phyloP scores from a whole-genome alignment of 2,329 filamentous ascomycete genomes.

The Fusarium dimerum region DNA sequence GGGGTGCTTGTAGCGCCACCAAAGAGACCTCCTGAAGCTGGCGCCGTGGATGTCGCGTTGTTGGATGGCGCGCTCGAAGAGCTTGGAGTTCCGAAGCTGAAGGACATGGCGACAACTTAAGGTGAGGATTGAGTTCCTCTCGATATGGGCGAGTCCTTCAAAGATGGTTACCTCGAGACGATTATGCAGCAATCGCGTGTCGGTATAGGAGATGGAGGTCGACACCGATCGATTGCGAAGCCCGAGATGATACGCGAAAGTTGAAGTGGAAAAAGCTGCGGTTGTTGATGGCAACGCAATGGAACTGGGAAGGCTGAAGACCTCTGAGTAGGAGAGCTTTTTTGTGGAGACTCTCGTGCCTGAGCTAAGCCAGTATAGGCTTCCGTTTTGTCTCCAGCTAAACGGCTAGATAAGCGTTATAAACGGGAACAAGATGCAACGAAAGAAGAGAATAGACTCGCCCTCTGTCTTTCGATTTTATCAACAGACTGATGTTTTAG shows the following conservation, averaged over 20 bases:
- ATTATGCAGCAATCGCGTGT: slow-evolving; percentile 6
- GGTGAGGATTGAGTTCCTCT: slow-evolving; percentile 20
- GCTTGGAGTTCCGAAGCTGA: slow-evolving; percentile 39
- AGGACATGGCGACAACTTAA: slow-evolving; percentile 37
- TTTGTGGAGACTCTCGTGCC: slow-evolving; percentile 24
- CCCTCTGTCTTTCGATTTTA: too few species aligned
- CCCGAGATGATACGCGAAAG: slow-evolving; percentile 8
- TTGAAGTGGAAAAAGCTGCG: slow-evolving; percentile 16
- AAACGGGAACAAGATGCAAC: slow-evolving; percentile 4
- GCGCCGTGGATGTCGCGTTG: slow-evolving; percentile 39
- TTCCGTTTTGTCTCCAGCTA: not conserved
- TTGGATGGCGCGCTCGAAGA: slow-evolving; percentile 35
- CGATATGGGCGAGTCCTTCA: slow-evolving; percentile 14
- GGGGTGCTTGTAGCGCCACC: slow-evolving; percentile 36
- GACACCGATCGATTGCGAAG: slow-evolving; percentile 5
- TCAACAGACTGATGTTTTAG: too few species aligned
- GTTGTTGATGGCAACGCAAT: slow-evolving; percentile 27
- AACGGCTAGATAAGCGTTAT: slow-evolving; percentile 4
- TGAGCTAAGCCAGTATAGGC: slow-evolving; percentile 8
- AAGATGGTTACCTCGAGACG: slow-evolving; percentile 9
- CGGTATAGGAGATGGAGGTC: not conserved
- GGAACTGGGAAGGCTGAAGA: slow-evolving; percentile 8
- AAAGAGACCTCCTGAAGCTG: slow-evolving; percentile 44
- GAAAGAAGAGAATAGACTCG: too few species aligned
- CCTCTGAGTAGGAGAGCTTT: slow-evolving; percentile 28